A percentile compares a stretch with the other conserved stretches of the same genome.
Conservation (phyloP, 257 asterid species). For the Schizonepeta tenuifolia region DNA sequence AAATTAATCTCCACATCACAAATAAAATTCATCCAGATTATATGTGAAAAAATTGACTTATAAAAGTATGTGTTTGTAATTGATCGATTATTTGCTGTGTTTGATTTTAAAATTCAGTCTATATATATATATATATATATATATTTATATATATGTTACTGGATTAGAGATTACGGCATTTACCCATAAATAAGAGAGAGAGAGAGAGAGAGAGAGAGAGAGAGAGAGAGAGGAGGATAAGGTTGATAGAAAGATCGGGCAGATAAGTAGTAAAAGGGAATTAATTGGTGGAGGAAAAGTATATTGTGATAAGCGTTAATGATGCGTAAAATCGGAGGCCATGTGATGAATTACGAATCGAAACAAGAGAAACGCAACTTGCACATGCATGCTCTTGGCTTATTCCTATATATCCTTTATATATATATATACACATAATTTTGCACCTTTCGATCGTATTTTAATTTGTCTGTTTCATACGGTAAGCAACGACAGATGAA, state of each 20-base stretch:
- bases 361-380: slow-evolving; percentile 21
- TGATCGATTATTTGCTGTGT: no score
- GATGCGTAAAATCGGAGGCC: slow-evolving; percentile 1
- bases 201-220: not conserved
- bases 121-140: no score
- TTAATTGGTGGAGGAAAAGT: slow-evolving; percentile 21
- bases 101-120: no score
- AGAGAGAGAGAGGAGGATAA: not conserved
- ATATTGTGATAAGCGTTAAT: not conserved
- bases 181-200: not conserved
- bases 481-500: not conserved
- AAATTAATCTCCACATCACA: no score
- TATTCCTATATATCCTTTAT: not conserved
- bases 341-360: slow-evolving; percentile 25
- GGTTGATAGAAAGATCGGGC: not conserved
- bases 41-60: no score
- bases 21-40: no score
- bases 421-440: no score
- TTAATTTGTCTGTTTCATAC: not conserved
- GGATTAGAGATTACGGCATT: no score
- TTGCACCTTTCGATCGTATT: not conserved
- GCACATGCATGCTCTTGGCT: slow-evolving; percentile 37
- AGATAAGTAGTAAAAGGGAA: not conserved
- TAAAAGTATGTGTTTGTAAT: no score
- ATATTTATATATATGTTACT: no score